phyloP scores from a whole-genome alignment of 169 alveolate genomes.

The Theileria luwenshuni region DNA sequence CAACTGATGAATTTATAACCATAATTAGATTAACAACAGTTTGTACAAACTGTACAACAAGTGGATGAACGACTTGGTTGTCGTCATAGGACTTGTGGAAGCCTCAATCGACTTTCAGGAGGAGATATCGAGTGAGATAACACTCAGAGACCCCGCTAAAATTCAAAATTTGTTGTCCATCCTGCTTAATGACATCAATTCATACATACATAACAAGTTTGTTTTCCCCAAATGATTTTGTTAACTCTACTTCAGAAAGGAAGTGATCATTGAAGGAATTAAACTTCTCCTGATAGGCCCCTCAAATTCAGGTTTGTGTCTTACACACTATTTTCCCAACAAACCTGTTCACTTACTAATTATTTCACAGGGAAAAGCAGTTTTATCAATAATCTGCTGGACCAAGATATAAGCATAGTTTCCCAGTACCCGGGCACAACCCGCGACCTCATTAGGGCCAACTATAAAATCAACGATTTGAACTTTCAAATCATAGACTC shows the following conservation, averaged over 20 bases:
- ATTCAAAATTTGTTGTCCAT: background rate
- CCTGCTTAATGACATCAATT: background rate
- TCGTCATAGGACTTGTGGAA: constrained; percentile 38
- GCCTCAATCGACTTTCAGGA: constrained; percentile 67
- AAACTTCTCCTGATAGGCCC: constrained; percentile 69
- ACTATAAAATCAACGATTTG: constrained; percentile 44
- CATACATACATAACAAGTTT: constrained; percentile 1
- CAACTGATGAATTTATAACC: constrained; percentile 2
- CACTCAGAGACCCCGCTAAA: background rate
- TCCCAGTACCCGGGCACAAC: constrained; percentile 75
- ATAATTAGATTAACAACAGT: constrained; percentile 7
- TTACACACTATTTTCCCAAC: background rate
- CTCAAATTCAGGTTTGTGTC: constrained; percentile 57
- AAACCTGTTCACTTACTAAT: background rate
- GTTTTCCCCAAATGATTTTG: background rate
- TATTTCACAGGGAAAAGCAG: constrained; percentile 69
- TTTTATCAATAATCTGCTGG: constrained; percentile 66
- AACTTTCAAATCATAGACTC: constrained; percentile 67
- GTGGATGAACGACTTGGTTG: constrained; percentile 51
- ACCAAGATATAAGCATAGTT: constrained; percentile 68
- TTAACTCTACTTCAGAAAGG: constrained; percentile 23
- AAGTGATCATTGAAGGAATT: constrained; percentile 39
- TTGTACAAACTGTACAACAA: constrained; percentile 9
- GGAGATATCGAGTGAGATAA: constrained; percentile 49
- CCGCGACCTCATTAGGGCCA: constrained; percentile 67